These are phyloP conservation scores for Metarhizium rileyi DNA, from an alignment of 2,329 filamentous ascomycete species.

Conservation along the genomic window DNA sequence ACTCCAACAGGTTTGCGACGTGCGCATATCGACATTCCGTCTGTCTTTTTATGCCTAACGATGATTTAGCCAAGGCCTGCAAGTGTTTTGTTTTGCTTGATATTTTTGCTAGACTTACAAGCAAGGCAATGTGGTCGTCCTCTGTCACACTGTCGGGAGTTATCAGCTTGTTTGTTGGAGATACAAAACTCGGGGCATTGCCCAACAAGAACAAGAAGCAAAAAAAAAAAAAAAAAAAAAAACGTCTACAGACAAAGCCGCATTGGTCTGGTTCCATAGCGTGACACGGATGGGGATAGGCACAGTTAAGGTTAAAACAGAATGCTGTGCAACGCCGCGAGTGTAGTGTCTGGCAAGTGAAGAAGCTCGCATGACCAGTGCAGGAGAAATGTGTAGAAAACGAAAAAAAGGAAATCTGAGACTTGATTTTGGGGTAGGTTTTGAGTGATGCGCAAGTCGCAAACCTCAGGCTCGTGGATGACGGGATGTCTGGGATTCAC, in stretches of 20 bases:
- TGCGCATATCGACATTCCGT: constrained; percentile 67
- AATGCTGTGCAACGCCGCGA: constrained; percentile 5
- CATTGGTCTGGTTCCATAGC: neutral
- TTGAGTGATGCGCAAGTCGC: neutral
- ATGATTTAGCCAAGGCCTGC: constrained; percentile 15
- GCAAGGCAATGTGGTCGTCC: constrained; percentile 59
- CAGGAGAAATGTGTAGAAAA: neutral
- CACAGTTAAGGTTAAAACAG: neutral
- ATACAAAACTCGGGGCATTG: too few relatives aligned
- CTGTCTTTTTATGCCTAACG: constrained; percentile 62
- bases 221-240: too few relatives aligned
- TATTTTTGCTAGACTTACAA: constrained; percentile 33
- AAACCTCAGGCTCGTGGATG: too few relatives aligned
- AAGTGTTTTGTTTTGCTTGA: neutral
- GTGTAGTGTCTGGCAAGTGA: neutral
- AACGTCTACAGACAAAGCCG: too few relatives aligned
- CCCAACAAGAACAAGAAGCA: neutral
- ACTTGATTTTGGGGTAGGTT: neutral
- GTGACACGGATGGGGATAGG: constrained; percentile 1
- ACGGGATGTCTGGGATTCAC: too few relatives aligned
- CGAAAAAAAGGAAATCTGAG: neutral
- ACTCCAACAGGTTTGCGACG: constrained; percentile 70
- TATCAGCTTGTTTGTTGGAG: too few relatives aligned
- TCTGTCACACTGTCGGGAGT: constrained; percentile 54
- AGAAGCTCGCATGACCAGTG: neutral